Evolutionary conservation across 1,139 yeast genomes (phyloP).

Genomic region (Taiozyma sp.): DNA sequence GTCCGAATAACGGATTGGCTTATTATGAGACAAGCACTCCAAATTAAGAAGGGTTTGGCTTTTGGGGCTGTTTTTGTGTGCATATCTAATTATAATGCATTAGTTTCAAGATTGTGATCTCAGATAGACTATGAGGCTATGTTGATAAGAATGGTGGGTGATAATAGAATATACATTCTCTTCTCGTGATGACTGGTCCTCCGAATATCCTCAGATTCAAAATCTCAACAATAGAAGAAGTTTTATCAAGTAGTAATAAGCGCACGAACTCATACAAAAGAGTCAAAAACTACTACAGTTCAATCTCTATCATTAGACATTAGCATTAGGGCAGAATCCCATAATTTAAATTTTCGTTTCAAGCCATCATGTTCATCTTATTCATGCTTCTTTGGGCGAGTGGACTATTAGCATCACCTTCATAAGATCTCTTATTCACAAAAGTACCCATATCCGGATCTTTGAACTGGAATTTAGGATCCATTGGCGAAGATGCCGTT

Average conservation of each 20-base stretch:
- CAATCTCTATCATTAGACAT: neutral
- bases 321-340: neutral
- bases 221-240: too few species aligned
- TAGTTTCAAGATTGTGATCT: neutral
- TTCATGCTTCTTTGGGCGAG: conserved; percentile 22
- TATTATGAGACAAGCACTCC: neutral
- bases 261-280: too few species aligned
- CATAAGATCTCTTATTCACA: conserved; percentile 10
- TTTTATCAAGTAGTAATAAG: too few species aligned
- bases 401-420: conserved; percentile 10
- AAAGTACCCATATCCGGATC: conserved; percentile 6
- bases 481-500: conserved; percentile 19
- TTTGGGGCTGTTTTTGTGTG: too few species aligned
- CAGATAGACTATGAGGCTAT: too few species aligned
- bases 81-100: neutral
- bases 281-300: neutral
- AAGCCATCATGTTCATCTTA: conserved; percentile 15
- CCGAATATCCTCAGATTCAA: too few species aligned
- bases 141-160: too few species aligned
- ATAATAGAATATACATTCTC: too few species aligned
- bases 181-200: too few species aligned
- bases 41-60: neutral
- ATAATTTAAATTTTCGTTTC: neutral
- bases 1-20: neutral
- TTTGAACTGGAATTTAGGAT: conserved; percentile 3